Evolutionary conservation across 176 grass and related monocot species (phyloP).

Genomic region (Triticum aestivum): DNA sequence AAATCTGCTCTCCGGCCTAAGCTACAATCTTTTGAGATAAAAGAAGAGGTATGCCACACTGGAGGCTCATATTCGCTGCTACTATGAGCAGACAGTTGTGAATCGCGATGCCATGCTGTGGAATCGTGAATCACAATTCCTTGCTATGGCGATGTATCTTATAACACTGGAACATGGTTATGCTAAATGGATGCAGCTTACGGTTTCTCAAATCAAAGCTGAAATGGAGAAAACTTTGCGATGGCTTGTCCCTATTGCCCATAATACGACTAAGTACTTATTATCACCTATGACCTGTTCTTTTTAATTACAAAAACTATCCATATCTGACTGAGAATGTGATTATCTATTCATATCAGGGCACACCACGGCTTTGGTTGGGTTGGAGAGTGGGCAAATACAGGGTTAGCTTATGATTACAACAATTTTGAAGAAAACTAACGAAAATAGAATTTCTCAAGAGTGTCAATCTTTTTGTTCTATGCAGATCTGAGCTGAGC

Average conservation of each 20-base stretch:
- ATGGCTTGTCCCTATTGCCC: slow-evolving; percentile 87
- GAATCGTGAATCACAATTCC: neutral
- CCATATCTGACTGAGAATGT: slow-evolving; percentile 28
- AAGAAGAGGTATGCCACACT: slow-evolving; percentile 74
- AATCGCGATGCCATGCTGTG: neutral
- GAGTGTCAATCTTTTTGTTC: neutral
- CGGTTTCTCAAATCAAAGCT: slow-evolving; percentile 72
- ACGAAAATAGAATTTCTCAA: slow-evolving; percentile 16
- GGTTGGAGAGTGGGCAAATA: slow-evolving; percentile 99
- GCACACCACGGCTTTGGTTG: slow-evolving; percentile 93
- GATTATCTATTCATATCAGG: slow-evolving; percentile 55
- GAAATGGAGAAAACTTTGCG: slow-evolving; percentile 93
- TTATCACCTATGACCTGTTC: slow-evolving; percentile 14
- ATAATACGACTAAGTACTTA: slow-evolving; percentile 89
- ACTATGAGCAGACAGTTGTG: neutral
- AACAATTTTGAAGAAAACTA: slow-evolving; percentile 26
- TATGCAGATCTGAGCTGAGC: slow-evolving; percentile 65
- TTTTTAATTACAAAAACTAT: slow-evolving; percentile 5
- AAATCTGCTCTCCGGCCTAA: slow-evolving; percentile 74
- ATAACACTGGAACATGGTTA: slow-evolving; percentile 25
- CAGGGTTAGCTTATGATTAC: slow-evolving; percentile 56
- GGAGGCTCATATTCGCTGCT: slow-evolving; percentile 17
- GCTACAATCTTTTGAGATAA: slow-evolving; percentile 68
- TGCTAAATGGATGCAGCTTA: slow-evolving; percentile 67
- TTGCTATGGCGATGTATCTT: slow-evolving; percentile 4